Base-by-base conservation (phyloP, 192 early-diverging fungal species). In the Gonapodya sp. region DNA sequence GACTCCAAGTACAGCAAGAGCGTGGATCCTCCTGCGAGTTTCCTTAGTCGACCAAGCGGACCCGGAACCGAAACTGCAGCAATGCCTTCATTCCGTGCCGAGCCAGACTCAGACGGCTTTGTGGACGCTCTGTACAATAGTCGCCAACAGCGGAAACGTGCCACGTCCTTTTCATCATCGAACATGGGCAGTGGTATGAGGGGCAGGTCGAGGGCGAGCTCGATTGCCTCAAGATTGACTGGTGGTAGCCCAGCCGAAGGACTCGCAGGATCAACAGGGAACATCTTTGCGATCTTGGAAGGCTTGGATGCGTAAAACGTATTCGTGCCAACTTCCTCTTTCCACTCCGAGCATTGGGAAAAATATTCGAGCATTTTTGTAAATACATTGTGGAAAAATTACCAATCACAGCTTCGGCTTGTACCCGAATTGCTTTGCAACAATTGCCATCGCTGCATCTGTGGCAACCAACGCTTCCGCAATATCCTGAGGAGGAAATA, bases 391-490 rank as follows among this genome's bases (percentile, higher is more conserved):
- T 64, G 24, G 24, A 64, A 64, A 16, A 64, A 64, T 64, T 33
- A 77, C 2, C 75, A 14, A 31, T 77, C 75, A 77, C 2, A 77
- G 75, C 2, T 31, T 77, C 8, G 8, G 8, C 31, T 31, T 2
- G 34, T 77, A 77, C 8, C 75, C 75, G 34, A 77, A 77, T 31
- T 77, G 30, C 75, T 77, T 77, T 31, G 75, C 75, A 16, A 77
- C 75, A 2, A 34, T 33, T 8, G 16, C 75, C 75, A 77, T 16
- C 30, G 30, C 75, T 34, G 75, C 75, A 33, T 18, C 75, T 33
- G 75, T 32, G 2, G 31, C 75, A 8, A 31, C 8, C 75, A 77
- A 33, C 34, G 75, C 75, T 2, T 34, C 30, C 8, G 16, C 75
- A 33, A 77, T 77, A 33, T 77, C 75, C 75, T 77, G 75, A 2